Base-by-base conservation (phyloP, 257 asterid genomes). In the Fraxinus excelsior region DNA sequence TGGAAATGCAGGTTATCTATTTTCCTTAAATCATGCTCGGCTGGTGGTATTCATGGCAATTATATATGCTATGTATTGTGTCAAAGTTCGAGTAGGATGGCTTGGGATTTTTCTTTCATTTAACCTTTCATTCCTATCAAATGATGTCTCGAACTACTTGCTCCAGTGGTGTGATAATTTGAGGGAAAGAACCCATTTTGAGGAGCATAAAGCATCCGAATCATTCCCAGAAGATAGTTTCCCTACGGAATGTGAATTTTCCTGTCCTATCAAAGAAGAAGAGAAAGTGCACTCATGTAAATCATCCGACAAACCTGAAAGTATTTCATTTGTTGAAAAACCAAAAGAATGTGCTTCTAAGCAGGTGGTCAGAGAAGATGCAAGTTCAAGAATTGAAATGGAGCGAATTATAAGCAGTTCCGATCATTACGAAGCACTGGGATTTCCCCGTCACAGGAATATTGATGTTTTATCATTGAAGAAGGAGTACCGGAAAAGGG, bases 401-500 rank as follows among this genome's bases (percentile, higher is more conserved):
- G 86, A 91, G 85, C 91, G 96, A 80, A 96, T 96, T 78, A 80
- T 93, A 71, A 84, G 80, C 73, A 82, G 97, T 84, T 85, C 73
- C 53, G 88, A 93, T 87, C 97, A 96, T 86, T 93, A 96, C 76
- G 99, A 91, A 35, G 38, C 38, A 35, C 8, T 35, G 38, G 38
- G 38, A 35, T 35, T 35, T 35, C 38, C 38, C 38, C 93, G 90
- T 71, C 82, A 85, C 72, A 93, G 86, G 88, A 91, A 88, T 85
- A 78, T 93, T 74, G 98, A 96, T 80, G 72, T 77, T 38, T 44
- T 72, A 19, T 80, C 88, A 66, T 86, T 96, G 89, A 96, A 90
- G 89, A 93, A 91, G 84, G 99, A 93, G 82, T 96, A 96, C 77
- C 90, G 88, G 65, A 96, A 90, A 86, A 96, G 93, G 96, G 99